Base-by-base conservation (phyloP, 2,329 filamentous ascomycete genomes). In the Exophiala sp. region DNA sequence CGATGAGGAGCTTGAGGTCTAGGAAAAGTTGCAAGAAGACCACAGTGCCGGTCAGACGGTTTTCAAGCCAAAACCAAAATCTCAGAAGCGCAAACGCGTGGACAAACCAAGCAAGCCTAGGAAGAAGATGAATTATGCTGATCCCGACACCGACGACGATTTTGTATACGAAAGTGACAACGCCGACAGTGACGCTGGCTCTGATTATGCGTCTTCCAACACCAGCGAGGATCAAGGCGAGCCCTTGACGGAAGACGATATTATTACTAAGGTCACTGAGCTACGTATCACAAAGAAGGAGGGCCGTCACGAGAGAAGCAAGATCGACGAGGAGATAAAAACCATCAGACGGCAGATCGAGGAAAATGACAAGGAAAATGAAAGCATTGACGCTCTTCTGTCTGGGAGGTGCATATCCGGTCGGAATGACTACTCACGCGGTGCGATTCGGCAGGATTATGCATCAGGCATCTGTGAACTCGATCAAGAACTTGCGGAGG, bases 381-480 rank as follows among this genome's bases (percentile, higher is more conserved):
- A 62, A 2, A 55, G 63, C 1, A 64, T 75, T 12, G 62, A 71
- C 39, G 68, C 65, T 2, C 63, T 73, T n/a, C 58, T 63, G 14
- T 52, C 46, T 7, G 46, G 43, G 6, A 50, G 54, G 1, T 79
- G 82, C 56, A 83, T 86, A 51, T 68, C 71, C 12, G 75, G 74
- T 3, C 72, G 83, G 20, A 87, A 86, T 48, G 63, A 75, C 0
- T 83, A 81, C 54, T 79, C 81, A 0, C 78, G 75, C 49, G 63
- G 62, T 0, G 75, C 75, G 0, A 85, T 87, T 36, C 77, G 79
- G 61, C 65, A 72, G 10, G 81, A 86, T 50, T 86, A 84, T 63
- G 81, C 80, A 1, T 70, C 73, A 42, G 83, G 83, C 0, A 79
- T 86, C 47, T 77, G 75, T 57, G 81, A 85, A 57, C 72, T 85